These are phyloP conservation scores for Apiospora phragmitis DNA, from an alignment of 2,329 filamentous ascomycete genomes.

Conservation along the genomic window DNA sequence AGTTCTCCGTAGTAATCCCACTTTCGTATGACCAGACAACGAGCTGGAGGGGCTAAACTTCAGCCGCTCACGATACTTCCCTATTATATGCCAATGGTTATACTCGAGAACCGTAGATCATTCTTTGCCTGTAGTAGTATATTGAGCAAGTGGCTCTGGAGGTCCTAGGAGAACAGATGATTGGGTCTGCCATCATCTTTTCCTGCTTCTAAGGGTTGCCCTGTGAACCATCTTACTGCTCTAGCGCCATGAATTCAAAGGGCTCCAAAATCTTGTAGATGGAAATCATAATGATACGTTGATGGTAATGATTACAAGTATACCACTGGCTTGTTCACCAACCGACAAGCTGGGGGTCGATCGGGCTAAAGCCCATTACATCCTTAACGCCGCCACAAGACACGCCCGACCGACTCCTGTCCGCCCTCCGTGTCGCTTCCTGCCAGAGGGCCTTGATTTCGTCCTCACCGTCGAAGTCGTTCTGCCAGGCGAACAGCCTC, in stretches of 20 bases:
- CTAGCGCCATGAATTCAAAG: not conserved
- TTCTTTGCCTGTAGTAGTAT: not conserved
- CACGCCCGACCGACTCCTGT: not conserved
- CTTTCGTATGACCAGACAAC: not conserved
- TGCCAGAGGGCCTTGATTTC: constrained; percentile 44
- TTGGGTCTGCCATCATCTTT: not conserved
- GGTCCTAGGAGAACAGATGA: too few relatives aligned
- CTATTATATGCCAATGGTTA: not conserved
- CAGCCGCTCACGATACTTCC: not conserved
- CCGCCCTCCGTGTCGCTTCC: constrained; percentile 33
- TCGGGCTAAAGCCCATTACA: not conserved
- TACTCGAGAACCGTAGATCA: not conserved
- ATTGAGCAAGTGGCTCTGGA: not conserved
- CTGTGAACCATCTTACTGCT: not conserved
- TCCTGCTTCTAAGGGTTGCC: not conserved
- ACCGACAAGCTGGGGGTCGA: constrained; percentile 9
- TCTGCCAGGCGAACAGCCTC: constrained; percentile 40
- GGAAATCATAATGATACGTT: not conserved
- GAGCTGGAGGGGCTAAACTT: not conserved
- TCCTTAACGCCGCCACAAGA: constrained; percentile 2
- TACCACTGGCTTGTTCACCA: not conserved
- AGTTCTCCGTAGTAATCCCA: not conserved
- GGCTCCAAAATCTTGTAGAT: not conserved
- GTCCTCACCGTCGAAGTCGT: constrained; percentile 40
- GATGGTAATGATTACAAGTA: not conserved